Conservation (phyloP, 1,139 yeast species). For the Magnusiomyces ingens region DNA sequence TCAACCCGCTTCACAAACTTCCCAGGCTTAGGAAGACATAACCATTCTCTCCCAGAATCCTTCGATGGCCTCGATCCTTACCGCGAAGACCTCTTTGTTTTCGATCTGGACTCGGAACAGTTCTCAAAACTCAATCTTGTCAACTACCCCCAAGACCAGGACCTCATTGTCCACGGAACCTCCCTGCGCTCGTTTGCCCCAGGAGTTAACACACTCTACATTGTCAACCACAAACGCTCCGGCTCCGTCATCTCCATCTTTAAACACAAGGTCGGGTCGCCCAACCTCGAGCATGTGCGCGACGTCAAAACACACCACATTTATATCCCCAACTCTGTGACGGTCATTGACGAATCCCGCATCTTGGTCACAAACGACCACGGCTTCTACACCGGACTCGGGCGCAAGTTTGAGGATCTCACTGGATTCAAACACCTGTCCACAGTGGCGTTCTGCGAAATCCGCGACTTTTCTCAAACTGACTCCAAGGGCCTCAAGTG, state of each 20-base stretch:
- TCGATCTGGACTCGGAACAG: constrained; percentile 7
- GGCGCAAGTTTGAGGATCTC: constrained; percentile 10
- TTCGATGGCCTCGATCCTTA: neutral
- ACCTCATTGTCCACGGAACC: constrained; percentile 19
- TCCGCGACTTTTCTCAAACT: neutral
- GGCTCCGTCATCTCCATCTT: constrained; percentile 19
- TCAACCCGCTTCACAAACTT: constrained; percentile 1
- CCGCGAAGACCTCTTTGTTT: constrained; percentile 12
- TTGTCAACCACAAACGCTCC: constrained; percentile 19
- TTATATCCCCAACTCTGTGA: constrained; percentile 18
- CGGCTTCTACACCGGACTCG: constrained; percentile 8
- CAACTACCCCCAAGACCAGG: constrained; percentile 10
- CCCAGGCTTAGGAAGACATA: constrained; percentile 2
- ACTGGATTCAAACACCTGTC: constrained; percentile 14
- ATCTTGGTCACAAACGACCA: constrained; percentile 20
- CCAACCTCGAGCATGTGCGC: constrained; percentile 10
- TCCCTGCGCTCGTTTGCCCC: constrained; percentile 10
- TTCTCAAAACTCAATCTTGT: constrained; percentile 7
- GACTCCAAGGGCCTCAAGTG: constrained; percentile 11
- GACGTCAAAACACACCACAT: constrained; percentile 15
- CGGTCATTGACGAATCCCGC: constrained; percentile 15
- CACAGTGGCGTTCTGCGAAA: constrained; percentile 14
- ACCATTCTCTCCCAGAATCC: neutral
- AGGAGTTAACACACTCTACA: constrained; percentile 12
- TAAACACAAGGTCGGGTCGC: constrained; percentile 14